Conservation (phyloP, 2,329 filamentous ascomycete species). For the Colletotrichum australisinense region DNA sequence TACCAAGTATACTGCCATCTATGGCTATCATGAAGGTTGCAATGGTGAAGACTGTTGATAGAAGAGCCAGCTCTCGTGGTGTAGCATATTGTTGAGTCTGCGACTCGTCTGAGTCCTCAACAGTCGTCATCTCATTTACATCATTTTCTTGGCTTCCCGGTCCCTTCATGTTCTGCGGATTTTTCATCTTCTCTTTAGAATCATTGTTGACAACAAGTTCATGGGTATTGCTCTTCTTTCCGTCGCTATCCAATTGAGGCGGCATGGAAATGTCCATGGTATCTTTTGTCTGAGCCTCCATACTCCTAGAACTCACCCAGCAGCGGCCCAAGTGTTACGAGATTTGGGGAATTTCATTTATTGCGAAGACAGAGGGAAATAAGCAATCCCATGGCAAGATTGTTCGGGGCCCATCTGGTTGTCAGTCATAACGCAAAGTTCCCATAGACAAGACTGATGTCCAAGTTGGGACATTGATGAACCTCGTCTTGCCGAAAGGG, state of each 20-base stretch:
- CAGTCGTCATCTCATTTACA: background rate
- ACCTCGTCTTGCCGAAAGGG: background rate
- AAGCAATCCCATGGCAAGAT: too few relatives aligned
- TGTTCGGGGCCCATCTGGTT: background rate
- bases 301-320: background rate
- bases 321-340: background rate
- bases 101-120: background rate
- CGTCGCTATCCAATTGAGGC: too few relatives aligned
- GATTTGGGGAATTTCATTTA: background rate
- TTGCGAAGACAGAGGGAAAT: background rate
- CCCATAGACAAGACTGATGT: too few relatives aligned
- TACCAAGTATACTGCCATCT: background rate
- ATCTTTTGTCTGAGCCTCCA: background rate
- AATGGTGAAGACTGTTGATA: background rate
- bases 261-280: background rate
- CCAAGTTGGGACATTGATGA: too few relatives aligned
- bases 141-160: background rate
- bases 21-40: slow-evolving; percentile 9
- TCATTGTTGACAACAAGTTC: too few relatives aligned
- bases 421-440: background rate
- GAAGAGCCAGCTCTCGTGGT: background rate
- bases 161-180: too few relatives aligned
- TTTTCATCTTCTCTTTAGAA: background rate
- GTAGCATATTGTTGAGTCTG: background rate
- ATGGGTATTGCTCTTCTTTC: background rate